Evolutionary conservation across 176 grass and related monocot genomes (phyloP), one percentile per base, ranked within the genome.

Genomic region (Pontederia crassipes): DNA sequence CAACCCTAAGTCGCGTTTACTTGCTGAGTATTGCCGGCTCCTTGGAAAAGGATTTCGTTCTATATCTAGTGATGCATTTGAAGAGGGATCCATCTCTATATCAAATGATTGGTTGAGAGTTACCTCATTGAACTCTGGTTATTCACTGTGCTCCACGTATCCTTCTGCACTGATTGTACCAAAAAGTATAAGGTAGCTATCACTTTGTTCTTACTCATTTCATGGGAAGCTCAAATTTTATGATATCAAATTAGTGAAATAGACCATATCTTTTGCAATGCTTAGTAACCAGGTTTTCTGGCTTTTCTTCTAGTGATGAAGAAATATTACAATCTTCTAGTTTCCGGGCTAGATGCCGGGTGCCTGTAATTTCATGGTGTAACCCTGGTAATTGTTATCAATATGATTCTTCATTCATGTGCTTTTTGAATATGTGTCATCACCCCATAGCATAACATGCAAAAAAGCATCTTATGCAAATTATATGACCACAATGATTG

Each of bases 291-390:
- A 28, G 50, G 8, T 45, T 6, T 56, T 9, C 18, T 56, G 16
- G 13, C 59, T 49, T 50, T 45, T 15, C 32, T 48, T 9, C 12
- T 68, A 97, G 93, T 60, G 93, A 97, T 74, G 93, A 92, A 88
- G 93, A 97, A 77, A 64, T 97, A 72, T 75, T 80, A 20, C 87
- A 92, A 80, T 84, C 88, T 80, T 86, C 93, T 62, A 74, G 73
- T 69, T 97, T 97, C 67, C 87, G 93, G 59, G 77, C 87, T 3
- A 81, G 87, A 18, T 92, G 69, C 58, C 84, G 93, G 12, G 80
- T 97, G 49, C 93, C 93, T 79, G 85, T 85, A 76, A 88, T 97
- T 79, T 97, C 87, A 28, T 97, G 93, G 93, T 88, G 87, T 68
- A 65, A 92, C 71, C 81, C 79, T 67, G 78, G 93, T 92, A 81